Conservation (phyloP, 2,329 filamentous ascomycete genomes). For the Pestalotiopsis sp. region DNA sequence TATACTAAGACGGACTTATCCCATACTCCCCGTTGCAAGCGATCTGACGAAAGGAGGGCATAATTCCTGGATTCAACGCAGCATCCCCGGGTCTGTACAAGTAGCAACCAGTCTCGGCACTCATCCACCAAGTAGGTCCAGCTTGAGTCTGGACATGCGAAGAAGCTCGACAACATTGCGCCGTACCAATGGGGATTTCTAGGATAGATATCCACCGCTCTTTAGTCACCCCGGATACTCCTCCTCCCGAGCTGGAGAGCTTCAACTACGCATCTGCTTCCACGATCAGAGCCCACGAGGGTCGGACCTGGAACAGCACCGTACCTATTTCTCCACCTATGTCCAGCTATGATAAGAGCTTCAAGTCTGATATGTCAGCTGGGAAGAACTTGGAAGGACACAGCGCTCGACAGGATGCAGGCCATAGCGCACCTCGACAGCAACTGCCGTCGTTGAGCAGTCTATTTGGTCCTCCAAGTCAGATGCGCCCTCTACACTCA, state of each 20-base stretch:
- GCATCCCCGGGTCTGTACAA: background rate
- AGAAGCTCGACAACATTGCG: constrained; percentile 14
- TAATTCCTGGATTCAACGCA: background rate
- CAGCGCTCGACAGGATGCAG: constrained; percentile 36
- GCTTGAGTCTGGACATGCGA: constrained; percentile 12
- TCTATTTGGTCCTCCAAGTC: constrained; percentile 53
- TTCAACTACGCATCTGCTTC: constrained; percentile 48
- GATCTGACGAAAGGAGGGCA: background rate
- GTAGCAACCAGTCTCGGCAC: background rate
- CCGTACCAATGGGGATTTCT: constrained; percentile 58
- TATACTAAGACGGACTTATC: background rate
- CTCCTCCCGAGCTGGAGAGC: constrained; percentile 56
- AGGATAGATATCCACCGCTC: constrained; percentile 52
- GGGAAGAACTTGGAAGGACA: constrained; percentile 41
- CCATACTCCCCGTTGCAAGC: background rate
- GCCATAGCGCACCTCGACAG: constrained; percentile 38
- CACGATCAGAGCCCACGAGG: constrained; percentile 47
- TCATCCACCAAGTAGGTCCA: background rate
- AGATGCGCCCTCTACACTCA: constrained; percentile 46
- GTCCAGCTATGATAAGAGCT: constrained; percentile 58
- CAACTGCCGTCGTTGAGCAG: constrained; percentile 61
- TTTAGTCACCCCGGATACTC: constrained; percentile 53
- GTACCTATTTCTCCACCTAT: constrained; percentile 56
- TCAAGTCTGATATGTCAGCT: constrained; percentile 45
- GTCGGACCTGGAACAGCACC: constrained; percentile 46